Base-by-base conservation (phyloP, 2,329 filamentous ascomycete species). In the Cordyceps javanica region DNA sequence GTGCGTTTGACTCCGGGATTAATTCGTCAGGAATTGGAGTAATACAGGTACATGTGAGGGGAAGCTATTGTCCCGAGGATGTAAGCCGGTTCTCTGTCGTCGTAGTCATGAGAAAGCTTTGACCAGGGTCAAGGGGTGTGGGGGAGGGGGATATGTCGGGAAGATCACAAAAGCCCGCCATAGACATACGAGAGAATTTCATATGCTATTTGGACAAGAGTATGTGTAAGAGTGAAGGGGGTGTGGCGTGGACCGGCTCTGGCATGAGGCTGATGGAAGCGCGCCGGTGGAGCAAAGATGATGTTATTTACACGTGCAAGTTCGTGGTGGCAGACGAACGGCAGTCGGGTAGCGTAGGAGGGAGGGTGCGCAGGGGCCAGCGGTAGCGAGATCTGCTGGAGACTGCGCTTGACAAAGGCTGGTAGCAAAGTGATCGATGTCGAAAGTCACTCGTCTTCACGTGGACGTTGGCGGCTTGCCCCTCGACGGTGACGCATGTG, bases 21-120 rank as follows among this genome's bases (percentile, higher is more conserved):
- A 46, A 49, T 44, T 58, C 56, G 56, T 58, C 11, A 16, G 13
- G 13, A 48, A 30, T 55, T 55, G 53, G 53, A 32, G 53, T 55
- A 48, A 39, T 16, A 16, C 6, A 36, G 32, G 25, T 34, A 55
- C 41, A 46, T 36, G 52, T 45, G 42, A 46, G 32, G 52, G 41
- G 51, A 4, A 25, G 30, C 10, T 14, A 10, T 25, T 54, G 48
- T 55, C 41, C 48, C 34, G 48, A 51, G 48, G 48, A 23, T 39
- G 34, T 51, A 38, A 50, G 48, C 14, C 34, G 16, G 16, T 9
- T 9, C 11, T 34, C 14, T 32, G 7, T 28, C 14, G 49, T 23
- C 30, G 23, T 16, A 8, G 34, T 41, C 25, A 11, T 30, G 5
- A 28, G n/a, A 30, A 26, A 44, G 50, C 36, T 28, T 44, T 32